Evolutionary conservation across 768 basidiomycete genomes (phyloP).

Genomic region (Leccinum ochraceum): DNA sequence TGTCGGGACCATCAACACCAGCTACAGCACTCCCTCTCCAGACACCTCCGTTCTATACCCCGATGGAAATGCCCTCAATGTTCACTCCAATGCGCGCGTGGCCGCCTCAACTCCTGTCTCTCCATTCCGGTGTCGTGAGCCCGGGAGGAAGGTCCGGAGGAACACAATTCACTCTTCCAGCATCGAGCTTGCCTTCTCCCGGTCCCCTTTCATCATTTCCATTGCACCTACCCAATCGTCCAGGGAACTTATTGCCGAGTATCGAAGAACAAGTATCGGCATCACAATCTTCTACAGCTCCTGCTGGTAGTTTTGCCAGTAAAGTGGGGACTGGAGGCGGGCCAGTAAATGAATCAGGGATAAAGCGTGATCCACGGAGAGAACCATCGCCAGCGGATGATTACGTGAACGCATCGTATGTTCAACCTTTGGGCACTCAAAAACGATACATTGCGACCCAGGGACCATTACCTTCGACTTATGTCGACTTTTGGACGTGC

Average conservation of each 20-base stretch:
- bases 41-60: conserved; percentile 30
- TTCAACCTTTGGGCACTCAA: conserved; percentile 81
- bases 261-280: conserved; percentile 15
- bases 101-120: conserved; percentile 8
- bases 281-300: conserved; percentile 1
- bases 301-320: neutral
- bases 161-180: conserved; percentile 5
- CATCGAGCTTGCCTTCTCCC: conserved; percentile 4
- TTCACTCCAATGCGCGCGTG: conserved; percentile 15
- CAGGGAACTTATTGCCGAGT: conserved; percentile 15
- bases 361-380: conserved; percentile 12
- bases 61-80: conserved; percentile 23
- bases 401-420: conserved; percentile 94
- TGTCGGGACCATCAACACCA: conserved; percentile 26
- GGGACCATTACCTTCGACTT: conserved; percentile 89
- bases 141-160: conserved; percentile 9
- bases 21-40: conserved; percentile 22
- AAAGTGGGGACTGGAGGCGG: neutral
- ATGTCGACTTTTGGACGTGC: conserved; percentile 92
- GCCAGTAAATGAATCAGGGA: neutral
- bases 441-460: conserved; percentile 94
- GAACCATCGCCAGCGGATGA: conserved; percentile 61
- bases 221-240: conserved; percentile 21
- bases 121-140: conserved; percentile 1
- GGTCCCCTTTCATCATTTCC: conserved; percentile 15